These are phyloP conservation scores for Cornus suecica DNA, from an alignment of 148 eudicot species.

Conservation along the genomic window DNA sequence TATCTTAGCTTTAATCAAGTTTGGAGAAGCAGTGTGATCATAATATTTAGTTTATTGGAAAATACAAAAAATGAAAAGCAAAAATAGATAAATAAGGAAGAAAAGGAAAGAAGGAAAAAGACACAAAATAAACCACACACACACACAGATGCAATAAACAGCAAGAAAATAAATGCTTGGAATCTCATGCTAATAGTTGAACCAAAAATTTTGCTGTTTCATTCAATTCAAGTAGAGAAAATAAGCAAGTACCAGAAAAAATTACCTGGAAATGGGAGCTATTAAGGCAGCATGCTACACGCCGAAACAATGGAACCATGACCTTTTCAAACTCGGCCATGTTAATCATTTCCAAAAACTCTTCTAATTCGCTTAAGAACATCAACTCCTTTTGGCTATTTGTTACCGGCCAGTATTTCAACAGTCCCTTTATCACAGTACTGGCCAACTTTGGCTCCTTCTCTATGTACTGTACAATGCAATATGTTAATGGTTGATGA, in stretches of 20 bases:
- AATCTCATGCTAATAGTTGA: background rate
- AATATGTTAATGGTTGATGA: slow-evolving; percentile 46
- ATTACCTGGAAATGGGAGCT: slow-evolving; percentile 59
- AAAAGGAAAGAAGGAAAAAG: background rate
- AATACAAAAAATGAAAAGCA: no score
- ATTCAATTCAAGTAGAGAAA: background rate
- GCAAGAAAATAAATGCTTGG: background rate
- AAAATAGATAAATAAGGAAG: no score
- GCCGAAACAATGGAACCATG: slow-evolving; percentile 48
- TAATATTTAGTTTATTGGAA: background rate
- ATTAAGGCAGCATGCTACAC: slow-evolving; percentile 41
- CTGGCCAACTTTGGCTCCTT: slow-evolving; percentile 48
- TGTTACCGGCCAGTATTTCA: slow-evolving; percentile 50
- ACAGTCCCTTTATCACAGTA: slow-evolving; percentile 38
- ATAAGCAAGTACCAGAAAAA: background rate
- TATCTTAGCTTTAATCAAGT: no score
- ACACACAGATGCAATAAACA: background rate
- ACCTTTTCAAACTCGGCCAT: slow-evolving; percentile 43
- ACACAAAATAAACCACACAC: no score
- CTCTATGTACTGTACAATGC: slow-evolving; percentile 46
- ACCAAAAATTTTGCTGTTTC: background rate
- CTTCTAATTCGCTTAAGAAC: slow-evolving; percentile 54
- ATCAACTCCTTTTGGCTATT: slow-evolving; percentile 53
- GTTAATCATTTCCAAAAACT: slow-evolving; percentile 39
- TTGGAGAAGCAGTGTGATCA: background rate